Evolutionary conservation across 2,329 filamentous ascomycete genomes (phyloP).

Genomic region (Penicillium sp.): DNA sequence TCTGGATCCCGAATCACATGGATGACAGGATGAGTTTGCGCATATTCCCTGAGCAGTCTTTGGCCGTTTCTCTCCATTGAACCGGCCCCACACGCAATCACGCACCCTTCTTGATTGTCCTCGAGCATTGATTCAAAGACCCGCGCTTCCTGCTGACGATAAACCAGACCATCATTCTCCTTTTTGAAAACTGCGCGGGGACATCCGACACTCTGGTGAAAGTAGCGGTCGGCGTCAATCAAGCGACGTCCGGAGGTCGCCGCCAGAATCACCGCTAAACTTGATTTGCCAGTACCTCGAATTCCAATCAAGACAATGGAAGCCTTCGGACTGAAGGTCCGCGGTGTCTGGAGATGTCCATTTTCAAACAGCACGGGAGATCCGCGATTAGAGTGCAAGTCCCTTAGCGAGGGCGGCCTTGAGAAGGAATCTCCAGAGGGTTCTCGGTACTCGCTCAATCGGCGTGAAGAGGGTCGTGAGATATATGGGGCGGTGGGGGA

Average conservation of each 20-base stretch:
- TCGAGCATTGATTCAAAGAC: constrained; percentile 62
- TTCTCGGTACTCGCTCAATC: constrained; percentile 21
- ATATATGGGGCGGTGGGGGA: not conserved
- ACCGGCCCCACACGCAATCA: constrained; percentile 71
- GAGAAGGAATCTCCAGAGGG: constrained; percentile 19
- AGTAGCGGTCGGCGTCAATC: constrained; percentile 68
- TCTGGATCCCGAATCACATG: constrained; percentile 67
- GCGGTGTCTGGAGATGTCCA: constrained; percentile 27
- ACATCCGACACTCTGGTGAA: constrained; percentile 64
- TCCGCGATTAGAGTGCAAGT: constrained; percentile 30
- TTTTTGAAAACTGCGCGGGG: constrained; percentile 66
- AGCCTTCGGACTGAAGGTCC: constrained; percentile 59
- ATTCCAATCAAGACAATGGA: constrained; percentile 74
- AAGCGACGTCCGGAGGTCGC: constrained; percentile 68
- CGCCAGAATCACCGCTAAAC: constrained; percentile 72
- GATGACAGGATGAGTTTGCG: constrained; percentile 67
- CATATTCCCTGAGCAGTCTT: constrained; percentile 61
- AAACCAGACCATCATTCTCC: constrained; percentile 61
- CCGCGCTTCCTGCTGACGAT: constrained; percentile 63
- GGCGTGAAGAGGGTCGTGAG: constrained; percentile 13
- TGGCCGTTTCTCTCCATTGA: constrained; percentile 68
- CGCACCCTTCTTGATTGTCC: constrained; percentile 60
- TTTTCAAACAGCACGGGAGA: constrained; percentile 30
- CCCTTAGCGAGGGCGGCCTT: constrained; percentile 21
- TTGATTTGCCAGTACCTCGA: constrained; percentile 74